Percentiles rank a stretch among this genome's conserved stretches.
Evolutionary conservation across 805 yeast species (phyloP).

Genomic region (Yarrowia porcina): DNA sequence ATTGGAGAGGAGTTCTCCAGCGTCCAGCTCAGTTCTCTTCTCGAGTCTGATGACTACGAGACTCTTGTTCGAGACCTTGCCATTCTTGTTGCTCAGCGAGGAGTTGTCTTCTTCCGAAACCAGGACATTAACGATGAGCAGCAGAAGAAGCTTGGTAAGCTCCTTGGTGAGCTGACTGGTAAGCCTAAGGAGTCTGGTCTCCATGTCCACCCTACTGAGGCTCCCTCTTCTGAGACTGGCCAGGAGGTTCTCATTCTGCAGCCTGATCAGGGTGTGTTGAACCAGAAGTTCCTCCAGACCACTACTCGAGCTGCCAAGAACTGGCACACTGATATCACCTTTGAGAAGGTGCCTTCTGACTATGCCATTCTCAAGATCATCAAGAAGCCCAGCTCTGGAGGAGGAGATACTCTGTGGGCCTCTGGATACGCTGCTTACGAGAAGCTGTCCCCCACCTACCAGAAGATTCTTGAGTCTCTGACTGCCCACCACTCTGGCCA

Average conservation of each 20-base stretch:
- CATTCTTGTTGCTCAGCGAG: conserved; percentile 46
- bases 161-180: conserved; percentile 34
- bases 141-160: conserved; percentile 35
- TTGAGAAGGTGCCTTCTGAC: conserved; percentile 72
- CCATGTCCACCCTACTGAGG: conserved; percentile 37
- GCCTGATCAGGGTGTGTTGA: conserved; percentile 31
- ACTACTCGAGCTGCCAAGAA: conserved; percentile 35
- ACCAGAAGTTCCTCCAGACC: conserved; percentile 27
- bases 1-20: conserved; percentile 27
- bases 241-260: conserved; percentile 34
- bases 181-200: conserved; percentile 35
- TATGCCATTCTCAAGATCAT: conserved; percentile 63
- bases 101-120: conserved; percentile 50
- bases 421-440: conserved; percentile 55
- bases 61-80: conserved; percentile 42
- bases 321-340: conserved; percentile 78
- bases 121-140: conserved; percentile 40
- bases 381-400: conserved; percentile 49
- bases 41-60: conserved; percentile 23
- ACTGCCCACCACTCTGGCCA: conserved; percentile 65
- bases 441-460: conserved; percentile 49
- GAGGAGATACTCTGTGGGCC: conserved; percentile 58
- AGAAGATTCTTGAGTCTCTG: conserved; percentile 49
- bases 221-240: conserved; percentile 32
- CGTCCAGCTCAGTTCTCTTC: conserved; percentile 14